A percentile compares a stretch with the other conserved stretches of the same genome.
Evolutionary conservation across 225 moss, liverwort and hornwort species (phyloP).

Genomic region (Ulota crispa): DNA sequence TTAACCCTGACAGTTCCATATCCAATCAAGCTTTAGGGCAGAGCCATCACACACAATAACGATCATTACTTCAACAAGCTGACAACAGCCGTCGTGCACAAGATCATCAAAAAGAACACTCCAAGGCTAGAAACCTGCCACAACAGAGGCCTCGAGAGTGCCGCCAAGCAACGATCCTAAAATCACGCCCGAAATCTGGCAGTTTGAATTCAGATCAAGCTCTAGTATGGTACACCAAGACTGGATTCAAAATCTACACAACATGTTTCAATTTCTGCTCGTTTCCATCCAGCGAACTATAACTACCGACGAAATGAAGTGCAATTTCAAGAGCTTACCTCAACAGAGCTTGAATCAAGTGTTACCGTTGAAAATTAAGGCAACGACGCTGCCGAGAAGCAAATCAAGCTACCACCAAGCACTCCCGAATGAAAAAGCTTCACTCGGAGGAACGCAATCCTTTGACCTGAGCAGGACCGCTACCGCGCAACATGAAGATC

Average conservation of each 20-base stretch:
- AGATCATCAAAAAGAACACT: neutral
- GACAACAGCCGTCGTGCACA: neutral
- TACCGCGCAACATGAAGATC: neutral
- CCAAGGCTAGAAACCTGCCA: neutral
- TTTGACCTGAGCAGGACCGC: neutral
- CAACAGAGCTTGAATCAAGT: neutral
- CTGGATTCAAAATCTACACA: neutral
- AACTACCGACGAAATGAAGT: neutral
- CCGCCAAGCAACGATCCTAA: conserved; percentile 23
- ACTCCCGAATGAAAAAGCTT: neutral
- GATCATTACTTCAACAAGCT: neutral
- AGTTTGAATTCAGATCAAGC: conserved; percentile 10
- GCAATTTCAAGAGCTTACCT: conserved; percentile 19
- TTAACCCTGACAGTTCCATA: neutral
- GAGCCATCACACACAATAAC: neutral
- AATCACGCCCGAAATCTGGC: conserved; percentile 28
- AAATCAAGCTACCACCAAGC: neutral
- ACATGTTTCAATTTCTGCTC: neutral
- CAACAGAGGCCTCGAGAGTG: neutral
- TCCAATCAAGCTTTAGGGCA: neutral
- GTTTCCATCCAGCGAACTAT: neutral
- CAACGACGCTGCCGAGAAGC: neutral
- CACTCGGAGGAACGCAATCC: neutral
- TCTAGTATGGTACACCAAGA: too few relatives aligned
- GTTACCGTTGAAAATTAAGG: neutral